These are phyloP conservation scores for Blastocystis sp. DNA, from an alignment of 352 stramenopile species.

Conservation along the genomic window DNA sequence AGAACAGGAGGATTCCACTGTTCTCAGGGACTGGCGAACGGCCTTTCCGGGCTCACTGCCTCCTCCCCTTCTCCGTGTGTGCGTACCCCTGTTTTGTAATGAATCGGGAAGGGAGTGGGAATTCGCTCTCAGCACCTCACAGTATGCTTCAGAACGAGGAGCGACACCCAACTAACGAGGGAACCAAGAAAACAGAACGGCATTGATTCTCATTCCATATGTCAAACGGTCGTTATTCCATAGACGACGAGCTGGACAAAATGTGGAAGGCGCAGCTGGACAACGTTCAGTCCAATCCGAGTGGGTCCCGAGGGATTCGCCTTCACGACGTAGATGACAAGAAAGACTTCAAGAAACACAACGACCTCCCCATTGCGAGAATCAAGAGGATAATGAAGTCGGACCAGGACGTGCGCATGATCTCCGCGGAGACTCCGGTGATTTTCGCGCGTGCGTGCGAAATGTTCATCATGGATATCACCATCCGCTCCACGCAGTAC, in stretches of 20 bases:
- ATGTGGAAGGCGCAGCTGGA: slow-evolving; percentile 68
- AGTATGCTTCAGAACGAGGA: no score
- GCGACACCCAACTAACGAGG: no score
- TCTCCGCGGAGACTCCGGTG: slow-evolving; percentile 92
- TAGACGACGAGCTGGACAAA: slow-evolving; percentile 58
- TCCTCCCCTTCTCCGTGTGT: no score
- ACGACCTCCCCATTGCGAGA: slow-evolving; percentile 92
- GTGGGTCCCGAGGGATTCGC: neutral
- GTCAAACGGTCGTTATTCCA: slow-evolving; percentile 50
- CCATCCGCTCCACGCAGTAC: slow-evolving; percentile 83
- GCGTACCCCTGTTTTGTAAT: no score
- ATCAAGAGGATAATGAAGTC: slow-evolving; percentile 99
- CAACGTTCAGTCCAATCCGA: slow-evolving; percentile 16
- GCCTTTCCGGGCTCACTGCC: no score
- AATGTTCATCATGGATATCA: slow-evolving; percentile 99
- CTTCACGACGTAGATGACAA: slow-evolving; percentile 50
- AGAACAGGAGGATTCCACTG: neutral
- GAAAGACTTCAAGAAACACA: slow-evolving; percentile 98
- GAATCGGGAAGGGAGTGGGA: no score
- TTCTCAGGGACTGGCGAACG: neutral
- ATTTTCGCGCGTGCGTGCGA: slow-evolving; percentile 98
- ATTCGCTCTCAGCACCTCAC: no score
- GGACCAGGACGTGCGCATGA: slow-evolving; percentile 96
- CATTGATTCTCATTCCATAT: slow-evolving; percentile 6
- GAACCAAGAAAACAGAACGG: no score